Evolutionary conservation across 768 basidiomycete genomes (phyloP).

Genomic region (Xerocomus brunneocitrinus): DNA sequence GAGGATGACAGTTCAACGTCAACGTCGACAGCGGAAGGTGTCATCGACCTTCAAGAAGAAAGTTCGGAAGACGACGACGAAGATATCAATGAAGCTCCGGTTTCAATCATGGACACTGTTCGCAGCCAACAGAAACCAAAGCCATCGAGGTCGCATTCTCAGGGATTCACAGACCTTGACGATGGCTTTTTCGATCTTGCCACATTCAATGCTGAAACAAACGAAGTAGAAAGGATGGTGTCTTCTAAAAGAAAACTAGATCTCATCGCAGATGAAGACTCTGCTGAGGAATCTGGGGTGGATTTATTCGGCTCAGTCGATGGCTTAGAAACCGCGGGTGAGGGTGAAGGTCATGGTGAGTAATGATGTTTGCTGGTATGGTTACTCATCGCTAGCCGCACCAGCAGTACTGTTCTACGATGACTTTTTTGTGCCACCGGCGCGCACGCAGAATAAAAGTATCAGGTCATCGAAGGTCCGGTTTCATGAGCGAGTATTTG

Average conservation of each 20-base stretch:
- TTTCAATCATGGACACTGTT: slow-evolving; percentile 26
- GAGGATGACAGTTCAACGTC: slow-evolving; percentile 26
- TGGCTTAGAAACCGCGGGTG: slow-evolving; percentile 37
- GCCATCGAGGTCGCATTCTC: slow-evolving; percentile 15
- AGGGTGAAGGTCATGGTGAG: slow-evolving; percentile 41
- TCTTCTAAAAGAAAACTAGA: slow-evolving; percentile 59
- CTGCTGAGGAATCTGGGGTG: slow-evolving; percentile 50
- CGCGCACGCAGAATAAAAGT: slow-evolving; percentile 14
- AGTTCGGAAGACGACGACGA: slow-evolving; percentile 37
- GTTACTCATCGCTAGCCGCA: slow-evolving; percentile 2
- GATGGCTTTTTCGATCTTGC: slow-evolving; percentile 89
- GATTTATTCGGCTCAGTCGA: slow-evolving; percentile 68
- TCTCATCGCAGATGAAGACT: slow-evolving; percentile 45
- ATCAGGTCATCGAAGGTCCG: slow-evolving; percentile 48
- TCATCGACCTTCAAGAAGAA: slow-evolving; percentile 35
- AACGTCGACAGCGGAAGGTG: slow-evolving; percentile 9
- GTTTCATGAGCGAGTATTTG: slow-evolving; percentile 76
- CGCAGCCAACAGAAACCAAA: slow-evolving; percentile 24
- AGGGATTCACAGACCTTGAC: slow-evolving; percentile 54
- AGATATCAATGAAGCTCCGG: slow-evolving; percentile 27
- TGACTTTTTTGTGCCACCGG: slow-evolving; percentile 79
- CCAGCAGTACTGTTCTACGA: slow-evolving; percentile 59
- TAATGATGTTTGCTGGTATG: slow-evolving; percentile 1
- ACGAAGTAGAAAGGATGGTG: slow-evolving; percentile 64
- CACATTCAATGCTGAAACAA: slow-evolving; percentile 83